Evolutionary conservation across 192 early-diverging fungal genomes (phyloP), one percentile per base, ranked within the genome.

Genomic region (Rhizophagus prolifer): DNA sequence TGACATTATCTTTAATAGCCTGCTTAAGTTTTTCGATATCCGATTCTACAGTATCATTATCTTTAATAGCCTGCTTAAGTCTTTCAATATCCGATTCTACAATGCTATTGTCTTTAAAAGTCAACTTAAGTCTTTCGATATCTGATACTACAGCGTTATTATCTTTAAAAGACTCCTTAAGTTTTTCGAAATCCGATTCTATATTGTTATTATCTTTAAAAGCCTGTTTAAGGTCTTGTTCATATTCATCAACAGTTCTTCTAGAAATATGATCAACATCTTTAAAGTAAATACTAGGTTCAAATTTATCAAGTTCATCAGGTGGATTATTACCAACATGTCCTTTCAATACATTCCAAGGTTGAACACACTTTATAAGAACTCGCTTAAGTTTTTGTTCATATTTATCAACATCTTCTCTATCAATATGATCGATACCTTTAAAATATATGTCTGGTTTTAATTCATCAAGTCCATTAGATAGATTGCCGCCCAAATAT

Each of bases 251-350:
- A n/a, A 70, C 64, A 26, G 79, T 73, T 12, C 44, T 46, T 10
- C 78, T 85, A 9, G 46, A 54, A 58, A 85, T 81, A 19, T 47
- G 34, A 19, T 46, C 31, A 47, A 58, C 12, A 3, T 67, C 14
- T 31, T 46, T 60, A 59, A 85, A 85, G 44, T 71, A 85, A 14
- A 19, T 26, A 41, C 85, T 75, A 4, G 84, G 84, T 28, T 85
- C 54, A 28, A 86, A 28, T 8, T 26, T 25, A 13, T 9, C 28
- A 25, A 65, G 16, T 9, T 38, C 59, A 36, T 9, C 14, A 63
- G 34, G n/a, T 14, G 31, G 82, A 26, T 82, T n/a, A 31, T 75
- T 72, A 28, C 36, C 25, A 14, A 14, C 5, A 14, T 61, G 47
- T 31, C 34, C 6, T 28, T 62, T 58, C 81, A 85, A 85, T 31